Conservation (phyloP, 176 grass and related monocot species). For the Phragmites australis region DNA sequence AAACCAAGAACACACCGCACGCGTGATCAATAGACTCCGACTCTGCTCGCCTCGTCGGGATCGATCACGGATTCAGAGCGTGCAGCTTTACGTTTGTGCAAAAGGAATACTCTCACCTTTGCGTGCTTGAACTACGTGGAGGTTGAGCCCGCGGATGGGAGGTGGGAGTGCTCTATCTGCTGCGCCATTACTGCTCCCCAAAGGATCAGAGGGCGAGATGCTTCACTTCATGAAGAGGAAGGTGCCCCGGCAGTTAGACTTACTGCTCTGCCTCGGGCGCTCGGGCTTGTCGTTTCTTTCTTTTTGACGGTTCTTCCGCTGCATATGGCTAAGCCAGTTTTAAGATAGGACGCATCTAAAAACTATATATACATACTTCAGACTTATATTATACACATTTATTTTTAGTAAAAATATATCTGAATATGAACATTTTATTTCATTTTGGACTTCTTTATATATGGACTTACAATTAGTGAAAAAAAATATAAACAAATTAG, state of each 20-base stretch:
- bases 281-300: neutral
- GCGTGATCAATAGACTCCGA: neutral
- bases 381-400: too few relatives aligned
- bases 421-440: too few relatives aligned
- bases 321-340: too few relatives aligned
- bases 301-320: neutral
- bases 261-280: conserved; percentile 9
- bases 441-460: too few relatives aligned
- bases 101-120: neutral
- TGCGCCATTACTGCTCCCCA: conserved; percentile 19
- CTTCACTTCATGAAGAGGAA: neutral
- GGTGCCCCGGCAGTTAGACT: neutral
- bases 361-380: too few relatives aligned
- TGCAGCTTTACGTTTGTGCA: neutral
- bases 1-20: neutral
- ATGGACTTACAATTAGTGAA: too few relatives aligned
- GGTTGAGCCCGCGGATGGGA: conserved; percentile 47
- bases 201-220: neutral
- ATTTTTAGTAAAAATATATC: too few relatives aligned
- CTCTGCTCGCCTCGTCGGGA: neutral
- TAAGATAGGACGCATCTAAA: too few relatives aligned
- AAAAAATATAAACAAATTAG: too few relatives aligned
- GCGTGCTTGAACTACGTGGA: conserved; percentile 54
- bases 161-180: conserved; percentile 44
- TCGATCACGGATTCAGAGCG: neutral